phyloP scores from a whole-genome alignment of 768 basidiomycete genomes.

The Termitomyces bulborhizus region DNA sequence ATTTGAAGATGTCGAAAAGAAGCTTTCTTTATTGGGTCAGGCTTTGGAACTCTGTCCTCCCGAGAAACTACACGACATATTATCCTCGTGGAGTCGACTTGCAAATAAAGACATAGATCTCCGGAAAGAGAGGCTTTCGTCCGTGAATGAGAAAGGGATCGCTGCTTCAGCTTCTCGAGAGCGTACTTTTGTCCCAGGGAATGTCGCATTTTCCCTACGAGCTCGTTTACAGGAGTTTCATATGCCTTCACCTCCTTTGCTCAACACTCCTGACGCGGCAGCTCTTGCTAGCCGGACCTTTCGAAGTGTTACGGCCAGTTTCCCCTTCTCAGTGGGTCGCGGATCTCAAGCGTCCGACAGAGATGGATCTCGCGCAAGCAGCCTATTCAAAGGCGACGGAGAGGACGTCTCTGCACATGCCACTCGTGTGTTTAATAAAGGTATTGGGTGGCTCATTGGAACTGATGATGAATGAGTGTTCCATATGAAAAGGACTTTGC shows the following conservation, averaged over 20 bases:
- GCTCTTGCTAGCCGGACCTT: constrained; percentile 77
- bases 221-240: constrained; percentile 60
- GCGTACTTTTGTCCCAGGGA: constrained; percentile 20
- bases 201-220: constrained; percentile 47
- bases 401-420: constrained; percentile 73
- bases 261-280: constrained; percentile 72
- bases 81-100: constrained; percentile 68
- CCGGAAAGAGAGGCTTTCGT: constrained; percentile 37
- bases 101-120: constrained; percentile 58
- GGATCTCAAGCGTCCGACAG: constrained; percentile 32
- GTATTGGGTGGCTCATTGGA: constrained; percentile 95
- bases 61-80: constrained; percentile 71
- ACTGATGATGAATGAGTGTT: constrained; percentile 49
- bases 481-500: background rate
- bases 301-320: constrained; percentile 67
- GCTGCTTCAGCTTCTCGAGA: constrained; percentile 11
- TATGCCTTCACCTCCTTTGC: constrained; percentile 61
- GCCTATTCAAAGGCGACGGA: constrained; percentile 35
- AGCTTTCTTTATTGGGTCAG: constrained; percentile 67
- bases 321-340: constrained; percentile 56
- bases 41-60: constrained; percentile 85
- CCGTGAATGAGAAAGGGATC: constrained; percentile 20
- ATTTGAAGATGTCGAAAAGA: constrained; percentile 60
- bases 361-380: constrained; percentile 38
- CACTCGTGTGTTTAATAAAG: constrained; percentile 74